Conservation (phyloP, 2,329 filamentous ascomycete species). For the Venturia effusa region DNA sequence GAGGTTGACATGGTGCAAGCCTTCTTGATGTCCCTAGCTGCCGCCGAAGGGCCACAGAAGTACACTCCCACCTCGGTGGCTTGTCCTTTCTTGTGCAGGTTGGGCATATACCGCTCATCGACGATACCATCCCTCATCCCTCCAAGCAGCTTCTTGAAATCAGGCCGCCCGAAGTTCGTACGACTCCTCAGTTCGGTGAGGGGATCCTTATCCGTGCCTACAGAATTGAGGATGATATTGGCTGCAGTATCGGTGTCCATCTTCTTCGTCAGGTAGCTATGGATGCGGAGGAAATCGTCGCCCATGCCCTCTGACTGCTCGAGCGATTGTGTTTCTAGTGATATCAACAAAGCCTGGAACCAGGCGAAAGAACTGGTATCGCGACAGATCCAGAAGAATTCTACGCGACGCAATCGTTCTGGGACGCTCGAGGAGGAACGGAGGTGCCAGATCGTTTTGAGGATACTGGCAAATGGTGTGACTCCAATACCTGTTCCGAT, state of each 20-base stretch:
- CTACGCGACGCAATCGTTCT: constrained; percentile 78
- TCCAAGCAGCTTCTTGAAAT: constrained; percentile 70
- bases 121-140: constrained; percentile 83
- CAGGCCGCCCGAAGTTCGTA: constrained; percentile 90
- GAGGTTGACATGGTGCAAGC: constrained; percentile 64
- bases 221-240: constrained; percentile 94
- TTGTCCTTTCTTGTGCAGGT: constrained; percentile 47
- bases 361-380: constrained; percentile 95
- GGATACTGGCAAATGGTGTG: constrained; percentile 74
- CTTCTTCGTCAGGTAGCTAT: constrained; percentile 92
- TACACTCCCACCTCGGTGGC: constrained; percentile 85
- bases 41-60: constrained; percentile 81
- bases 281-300: constrained; percentile 82
- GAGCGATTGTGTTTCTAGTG: constrained; percentile 75
- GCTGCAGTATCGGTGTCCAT: constrained; percentile 86
- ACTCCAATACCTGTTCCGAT: constrained; percentile 83
- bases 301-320: constrained; percentile 45
- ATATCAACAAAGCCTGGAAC: constrained; percentile 91
- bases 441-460: constrained; percentile 98
- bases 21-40: constrained; percentile 73
- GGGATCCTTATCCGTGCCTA: constrained; percentile 78
- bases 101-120: constrained; percentile 73
- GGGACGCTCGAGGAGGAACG: constrained; percentile 68
- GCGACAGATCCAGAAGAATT: constrained; percentile 98
- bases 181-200: constrained; percentile 81